phyloP scores from a whole-genome alignment of 805 yeast genomes.

The Barnettozyma pratensis region DNA sequence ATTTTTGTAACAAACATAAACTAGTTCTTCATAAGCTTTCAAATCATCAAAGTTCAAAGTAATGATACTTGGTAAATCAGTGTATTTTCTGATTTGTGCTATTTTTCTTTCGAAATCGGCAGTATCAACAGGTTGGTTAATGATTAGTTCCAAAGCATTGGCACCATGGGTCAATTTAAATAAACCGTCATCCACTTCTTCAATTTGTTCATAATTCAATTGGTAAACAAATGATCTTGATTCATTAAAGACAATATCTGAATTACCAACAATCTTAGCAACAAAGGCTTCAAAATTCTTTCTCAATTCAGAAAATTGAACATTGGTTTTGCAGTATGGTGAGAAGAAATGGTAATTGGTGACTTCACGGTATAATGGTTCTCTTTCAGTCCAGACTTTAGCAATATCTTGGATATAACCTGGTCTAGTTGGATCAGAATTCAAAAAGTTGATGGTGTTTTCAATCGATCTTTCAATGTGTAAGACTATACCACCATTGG shows the following conservation, averaged over 20 bases:
- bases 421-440: slow-evolving; percentile 80
- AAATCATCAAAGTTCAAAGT: slow-evolving; percentile 63
- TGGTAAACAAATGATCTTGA: slow-evolving; percentile 65
- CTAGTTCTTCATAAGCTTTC: slow-evolving; percentile 43
- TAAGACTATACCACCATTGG: slow-evolving; percentile 63
- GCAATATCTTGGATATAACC: slow-evolving; percentile 75
- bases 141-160: slow-evolving; percentile 81
- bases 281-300: slow-evolving; percentile 55
- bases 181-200: slow-evolving; percentile 46
- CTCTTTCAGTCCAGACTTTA: slow-evolving; percentile 81
- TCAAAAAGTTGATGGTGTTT: slow-evolving; percentile 70
- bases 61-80: slow-evolving; percentile 71
- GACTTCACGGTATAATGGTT: slow-evolving; percentile 71
- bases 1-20: slow-evolving; percentile 59
- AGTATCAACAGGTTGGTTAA: slow-evolving; percentile 38
- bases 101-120: slow-evolving; percentile 70
- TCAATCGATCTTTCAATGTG: slow-evolving; percentile 87
- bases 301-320: slow-evolving; percentile 53
- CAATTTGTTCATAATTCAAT: slow-evolving; percentile 62
- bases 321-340: slow-evolving; percentile 55
- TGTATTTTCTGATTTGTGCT: slow-evolving; percentile 58
- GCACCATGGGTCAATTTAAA: slow-evolving; percentile 58
- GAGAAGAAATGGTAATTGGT: slow-evolving; percentile 76
- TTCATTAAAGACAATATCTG: slow-evolving; percentile 27
- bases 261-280: slow-evolving; percentile 54